Base-by-base conservation (phyloP, 164 flowering plant species). In the Annona cherimola region DNA sequence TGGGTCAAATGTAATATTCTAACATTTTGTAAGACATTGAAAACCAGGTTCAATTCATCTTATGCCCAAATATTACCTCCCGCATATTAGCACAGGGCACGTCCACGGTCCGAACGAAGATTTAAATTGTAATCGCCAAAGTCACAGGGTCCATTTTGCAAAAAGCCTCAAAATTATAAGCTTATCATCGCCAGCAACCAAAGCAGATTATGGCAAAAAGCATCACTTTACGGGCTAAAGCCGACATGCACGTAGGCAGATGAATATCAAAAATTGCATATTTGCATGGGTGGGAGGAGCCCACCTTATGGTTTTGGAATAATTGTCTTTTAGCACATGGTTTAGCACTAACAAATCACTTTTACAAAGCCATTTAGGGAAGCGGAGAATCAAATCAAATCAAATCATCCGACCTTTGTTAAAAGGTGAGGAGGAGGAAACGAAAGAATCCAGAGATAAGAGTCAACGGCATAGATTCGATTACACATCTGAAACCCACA, bases 341-440 rank as follows among this genome's bases (percentile, higher is more conserved):
- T 50, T 50, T 50, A 9, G 57, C 57, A 50, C 57, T 50, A 50
- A 50, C 57, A 7, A 50, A n/a, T 61, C 39, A 20, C 63, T 61
- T 61, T 61, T 20, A 18, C 35, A 61, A 61, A 61, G 63, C 19
- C 20, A 61, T 61, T 20, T n/a, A 26, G 63, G 19, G 7, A 3
- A 61, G 39, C 19, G 69, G 50, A 67, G 45, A 67, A 45, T 67
- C 69, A 67, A 44, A 19, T 67, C 55, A 67, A 67, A 45, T 67
- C 69, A 67, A 44, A 19, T 67, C 55, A 67, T 16, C 45, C 4
- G 39, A 12, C 39, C 60, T 70, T 60, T 26, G 35, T 16, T 59
- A 60, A 41, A 70, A 70, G 60, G 72, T 59, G 72, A 42, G 59
- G 72, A 70, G 43, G 46, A 70, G 18, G 9, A 26, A 26, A 26